These are phyloP conservation scores for Cladosporium sp. DNA, from an alignment of 2,329 filamentous ascomycete genomes.

Conservation along the genomic window DNA sequence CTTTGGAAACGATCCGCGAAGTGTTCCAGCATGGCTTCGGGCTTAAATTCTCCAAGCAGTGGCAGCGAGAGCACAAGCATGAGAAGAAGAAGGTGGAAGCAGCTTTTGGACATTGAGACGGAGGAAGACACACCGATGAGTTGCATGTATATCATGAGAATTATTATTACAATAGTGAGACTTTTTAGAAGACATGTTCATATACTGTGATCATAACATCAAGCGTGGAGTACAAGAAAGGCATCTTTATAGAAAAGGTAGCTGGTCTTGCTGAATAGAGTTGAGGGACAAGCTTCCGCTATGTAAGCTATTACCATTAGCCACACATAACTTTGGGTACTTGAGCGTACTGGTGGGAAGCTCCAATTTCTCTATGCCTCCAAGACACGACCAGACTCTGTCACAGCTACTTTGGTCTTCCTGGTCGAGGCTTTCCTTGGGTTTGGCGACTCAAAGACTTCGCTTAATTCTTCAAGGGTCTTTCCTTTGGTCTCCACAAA, in stretches of 20 bases:
- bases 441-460: slow-evolving; percentile 52
- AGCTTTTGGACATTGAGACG: slow-evolving; percentile 21
- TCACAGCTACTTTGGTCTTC: slow-evolving; percentile 26
- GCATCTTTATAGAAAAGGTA: background rate
- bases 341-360: background rate
- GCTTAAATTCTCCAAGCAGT: slow-evolving; percentile 33
- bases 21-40: slow-evolving; percentile 49
- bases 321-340: too few species aligned
- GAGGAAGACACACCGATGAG: too few species aligned
- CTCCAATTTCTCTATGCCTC: background rate
- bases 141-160: too few species aligned
- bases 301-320: too few species aligned
- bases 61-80: slow-evolving; percentile 36
- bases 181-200: too few species aligned
- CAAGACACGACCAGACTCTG: slow-evolving; percentile 22
- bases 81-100: slow-evolving; percentile 18
- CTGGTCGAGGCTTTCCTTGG: slow-evolving; percentile 26
- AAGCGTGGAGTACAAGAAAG: too few species aligned
- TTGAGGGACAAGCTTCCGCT: too few species aligned
- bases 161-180: too few species aligned
- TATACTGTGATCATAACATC: too few species aligned
- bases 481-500: slow-evolving; percentile 55
- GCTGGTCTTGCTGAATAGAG: too few species aligned
- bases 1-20: slow-evolving; percentile 51
- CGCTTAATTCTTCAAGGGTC: slow-evolving; percentile 67